phyloP scores from a whole-genome alignment of 1,284 basidiomycete genomes.

The Xerocomus cyaneibrunnescens region DNA sequence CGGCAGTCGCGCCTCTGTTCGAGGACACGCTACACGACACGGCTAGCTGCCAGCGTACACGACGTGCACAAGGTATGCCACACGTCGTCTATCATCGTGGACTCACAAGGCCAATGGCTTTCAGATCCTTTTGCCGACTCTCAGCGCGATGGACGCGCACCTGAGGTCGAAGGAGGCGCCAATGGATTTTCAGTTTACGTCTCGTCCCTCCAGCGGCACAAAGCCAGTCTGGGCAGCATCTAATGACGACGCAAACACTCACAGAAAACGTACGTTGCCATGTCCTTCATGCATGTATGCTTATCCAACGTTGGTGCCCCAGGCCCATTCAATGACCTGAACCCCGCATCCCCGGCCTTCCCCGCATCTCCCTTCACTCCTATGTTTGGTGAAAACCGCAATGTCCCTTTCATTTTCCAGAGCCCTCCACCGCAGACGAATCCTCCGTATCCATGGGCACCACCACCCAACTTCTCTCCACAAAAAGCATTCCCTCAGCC shows the following conservation, averaged over 20 bases:
- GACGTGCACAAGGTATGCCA: constrained; percentile 21
- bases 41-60: not conserved
- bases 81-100: not conserved
- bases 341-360: constrained; percentile 45
- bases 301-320: constrained; percentile 13
- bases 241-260: constrained; percentile 47
- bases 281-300: constrained; percentile 23
- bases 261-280: constrained; percentile 61
- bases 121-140: not conserved
- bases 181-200: constrained; percentile 77
- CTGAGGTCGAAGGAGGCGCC: constrained; percentile 70
- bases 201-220: constrained; percentile 46
- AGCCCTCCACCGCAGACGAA: constrained; percentile 49
- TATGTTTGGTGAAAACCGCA: constrained; percentile 59
- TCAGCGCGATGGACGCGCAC: constrained; percentile 28
- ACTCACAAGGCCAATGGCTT: not conserved
- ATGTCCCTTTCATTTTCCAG: constrained; percentile 71
- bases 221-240: constrained; percentile 57
- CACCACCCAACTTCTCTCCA: constrained; percentile 57
- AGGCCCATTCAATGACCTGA: constrained; percentile 58
- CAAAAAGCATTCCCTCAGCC: constrained; percentile 57
- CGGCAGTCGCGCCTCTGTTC: constrained; percentile 12
- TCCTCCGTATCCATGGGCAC: constrained; percentile 57
- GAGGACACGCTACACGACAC: constrained; percentile 10
- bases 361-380: constrained; percentile 45